Conservation (phyloP, 2,329 filamentous ascomycete genomes). For the Cytospora schulzeri region DNA sequence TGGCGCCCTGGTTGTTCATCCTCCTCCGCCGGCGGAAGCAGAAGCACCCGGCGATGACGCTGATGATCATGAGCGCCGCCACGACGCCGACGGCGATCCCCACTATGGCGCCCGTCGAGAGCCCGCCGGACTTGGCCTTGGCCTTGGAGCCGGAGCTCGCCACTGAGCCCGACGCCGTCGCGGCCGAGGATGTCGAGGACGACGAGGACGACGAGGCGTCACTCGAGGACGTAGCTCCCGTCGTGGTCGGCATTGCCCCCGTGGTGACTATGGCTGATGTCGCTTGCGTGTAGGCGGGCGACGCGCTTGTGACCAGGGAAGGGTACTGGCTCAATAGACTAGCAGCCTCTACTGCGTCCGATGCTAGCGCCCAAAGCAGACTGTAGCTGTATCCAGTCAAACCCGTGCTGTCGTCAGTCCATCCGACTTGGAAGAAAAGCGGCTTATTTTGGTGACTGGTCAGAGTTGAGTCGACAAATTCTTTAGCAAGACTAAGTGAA, state of each 20-base stretch:
- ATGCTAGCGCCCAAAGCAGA: slow-evolving; percentile 1
- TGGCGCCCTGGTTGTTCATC: not conserved
- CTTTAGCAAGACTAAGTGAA: not conserved
- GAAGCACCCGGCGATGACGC: slow-evolving; percentile 46
- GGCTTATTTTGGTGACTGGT: not conserved
- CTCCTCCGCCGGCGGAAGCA: slow-evolving; percentile 39
- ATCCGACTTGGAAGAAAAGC: slow-evolving; percentile 6
- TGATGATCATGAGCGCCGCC: slow-evolving; percentile 44
- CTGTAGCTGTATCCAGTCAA: slow-evolving; percentile 3
- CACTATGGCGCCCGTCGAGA: slow-evolving; percentile 47
- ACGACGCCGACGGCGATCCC: slow-evolving; percentile 50
- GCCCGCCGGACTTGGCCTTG: slow-evolving; percentile 27
- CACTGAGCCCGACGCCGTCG: not conserved
- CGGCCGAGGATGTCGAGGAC: not conserved
- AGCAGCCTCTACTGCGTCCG: not conserved
- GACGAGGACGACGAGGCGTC: not conserved
- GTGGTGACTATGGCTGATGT: not conserved
- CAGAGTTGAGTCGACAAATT: not conserved
- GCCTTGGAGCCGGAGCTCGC: not conserved
- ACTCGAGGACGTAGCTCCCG: not conserved
- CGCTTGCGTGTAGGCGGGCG: not conserved
- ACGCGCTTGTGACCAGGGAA: not conserved
- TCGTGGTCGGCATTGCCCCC: not conserved
- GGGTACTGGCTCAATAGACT: not conserved
- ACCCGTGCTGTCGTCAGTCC: not conserved